Evolutionary conservation across 2,329 filamentous ascomycete genomes (phyloP).

Genomic region (Bretziella fagacearum): DNA sequence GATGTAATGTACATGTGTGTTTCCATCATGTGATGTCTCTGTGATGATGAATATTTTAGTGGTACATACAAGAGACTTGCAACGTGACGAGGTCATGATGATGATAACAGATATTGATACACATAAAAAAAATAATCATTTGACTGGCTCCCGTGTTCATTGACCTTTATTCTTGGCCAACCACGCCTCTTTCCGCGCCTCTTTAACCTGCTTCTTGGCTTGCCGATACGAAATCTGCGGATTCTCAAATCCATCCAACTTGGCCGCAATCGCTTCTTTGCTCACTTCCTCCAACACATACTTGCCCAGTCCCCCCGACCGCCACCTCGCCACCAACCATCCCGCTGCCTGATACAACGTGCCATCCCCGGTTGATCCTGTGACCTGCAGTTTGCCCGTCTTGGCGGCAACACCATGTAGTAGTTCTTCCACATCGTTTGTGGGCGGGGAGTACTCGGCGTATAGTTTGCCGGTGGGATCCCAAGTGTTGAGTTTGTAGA

Average conservation of each 20-base stretch:
- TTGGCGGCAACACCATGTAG: constrained; percentile 53
- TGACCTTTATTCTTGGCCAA: neutral
- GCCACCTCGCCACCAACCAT: constrained; percentile 70
- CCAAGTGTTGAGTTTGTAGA: constrained; percentile 63
- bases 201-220: constrained; percentile 49
- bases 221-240: constrained; percentile 46
- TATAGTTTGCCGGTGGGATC: constrained; percentile 41
- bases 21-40: too few relatives aligned
- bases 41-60: too few relatives aligned
- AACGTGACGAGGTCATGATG: too few relatives aligned
- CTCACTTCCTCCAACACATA: constrained; percentile 67
- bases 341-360: constrained; percentile 58
- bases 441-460: constrained; percentile 45
- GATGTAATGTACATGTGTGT: too few relatives aligned
- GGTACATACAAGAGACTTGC: too few relatives aligned
- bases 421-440: constrained; percentile 66
- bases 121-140: neutral
- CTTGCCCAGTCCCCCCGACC: constrained; percentile 54
- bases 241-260: constrained; percentile 31
- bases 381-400: constrained; percentile 48
- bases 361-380: constrained; percentile 48
- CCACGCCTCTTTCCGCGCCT: constrained; percentile 29
- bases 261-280: constrained; percentile 35
- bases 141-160: neutral
- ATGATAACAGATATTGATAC: too few relatives aligned